Conservation (phyloP, 257 asterid genomes). For the Penstemon barbatus region DNA sequence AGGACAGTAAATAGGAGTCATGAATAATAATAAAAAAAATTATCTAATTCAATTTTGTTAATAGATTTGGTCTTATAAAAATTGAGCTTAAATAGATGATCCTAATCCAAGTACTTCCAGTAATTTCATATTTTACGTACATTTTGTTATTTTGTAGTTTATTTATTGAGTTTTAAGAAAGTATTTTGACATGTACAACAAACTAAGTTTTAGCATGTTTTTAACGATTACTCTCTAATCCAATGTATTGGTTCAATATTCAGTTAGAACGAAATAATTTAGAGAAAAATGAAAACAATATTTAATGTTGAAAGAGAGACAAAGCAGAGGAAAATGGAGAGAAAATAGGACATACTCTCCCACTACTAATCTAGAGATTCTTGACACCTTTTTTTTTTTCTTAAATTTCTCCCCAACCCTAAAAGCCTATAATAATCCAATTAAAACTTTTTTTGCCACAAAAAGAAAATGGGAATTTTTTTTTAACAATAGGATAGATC, state of each 20-base stretch:
- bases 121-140: too few relatives aligned
- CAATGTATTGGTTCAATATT: conserved; percentile 29
- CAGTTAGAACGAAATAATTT: conserved; percentile 1
- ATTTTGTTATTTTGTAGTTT: too few relatives aligned
- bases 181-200: too few relatives aligned
- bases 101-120: too few relatives aligned
- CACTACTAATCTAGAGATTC: conserved; percentile 43
- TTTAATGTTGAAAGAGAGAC: conserved; percentile 27
- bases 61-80: background rate
- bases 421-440: conserved; percentile 13
- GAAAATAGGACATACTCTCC: conserved; percentile 32
- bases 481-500: conserved; percentile 17
- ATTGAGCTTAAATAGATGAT: too few relatives aligned
- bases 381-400: conserved; percentile 41
- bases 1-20: too few relatives aligned
- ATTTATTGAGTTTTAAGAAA: too few relatives aligned
- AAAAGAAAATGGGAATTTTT: conserved; percentile 24
- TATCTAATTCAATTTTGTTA: background rate
- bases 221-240: conserved; percentile 10
- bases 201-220: background rate
- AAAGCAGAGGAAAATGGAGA: conserved; percentile 33
- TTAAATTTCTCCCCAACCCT: background rate
- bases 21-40: background rate
- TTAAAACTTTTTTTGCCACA: conserved; percentile 26
- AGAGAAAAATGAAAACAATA: background rate